Evolutionary conservation across 2,329 filamentous ascomycete genomes (phyloP).

Genomic region (Colletotrichum tamarilloi): DNA sequence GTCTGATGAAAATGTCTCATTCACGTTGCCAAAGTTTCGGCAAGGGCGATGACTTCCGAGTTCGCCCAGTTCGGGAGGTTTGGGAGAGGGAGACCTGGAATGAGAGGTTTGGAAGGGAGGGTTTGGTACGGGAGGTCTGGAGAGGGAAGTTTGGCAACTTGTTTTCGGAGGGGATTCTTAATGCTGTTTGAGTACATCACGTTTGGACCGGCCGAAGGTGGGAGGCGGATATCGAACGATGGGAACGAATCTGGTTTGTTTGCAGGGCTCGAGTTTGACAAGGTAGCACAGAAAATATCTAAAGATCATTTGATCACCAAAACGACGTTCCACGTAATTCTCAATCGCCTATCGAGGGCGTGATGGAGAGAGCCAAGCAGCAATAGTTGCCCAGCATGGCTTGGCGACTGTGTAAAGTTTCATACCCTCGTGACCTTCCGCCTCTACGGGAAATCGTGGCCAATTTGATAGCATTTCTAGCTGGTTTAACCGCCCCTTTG

Average conservation of each 20-base stretch:
- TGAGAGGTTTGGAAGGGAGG: too few species aligned
- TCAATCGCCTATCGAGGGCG: background rate
- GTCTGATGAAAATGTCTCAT: background rate
- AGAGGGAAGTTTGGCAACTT: background rate
- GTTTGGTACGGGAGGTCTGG: too few species aligned
- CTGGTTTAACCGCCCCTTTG: background rate
- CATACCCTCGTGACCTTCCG: too few species aligned
- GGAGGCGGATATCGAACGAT: constrained; percentile 3
- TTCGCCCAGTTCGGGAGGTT: background rate
- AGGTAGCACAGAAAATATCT: constrained; percentile 1
- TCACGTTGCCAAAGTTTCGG: background rate
- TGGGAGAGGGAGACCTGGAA: background rate
- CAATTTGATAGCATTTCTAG: constrained; percentile 1
- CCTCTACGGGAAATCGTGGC: background rate
- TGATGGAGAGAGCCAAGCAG: background rate
- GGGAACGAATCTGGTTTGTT: background rate
- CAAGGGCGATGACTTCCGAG: background rate
- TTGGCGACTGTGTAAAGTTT: background rate
- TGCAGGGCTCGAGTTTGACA: background rate
- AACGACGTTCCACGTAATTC: background rate
- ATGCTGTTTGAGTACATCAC: constrained; percentile 10
- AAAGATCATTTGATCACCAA: constrained; percentile 27
- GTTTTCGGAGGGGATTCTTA: background rate
- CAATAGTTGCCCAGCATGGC: background rate
- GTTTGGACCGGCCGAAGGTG: background rate